These are phyloP conservation scores for Moesziomyces aphidis DNA, from an alignment of 1,284 basidiomycete species.

Conservation along the genomic window DNA sequence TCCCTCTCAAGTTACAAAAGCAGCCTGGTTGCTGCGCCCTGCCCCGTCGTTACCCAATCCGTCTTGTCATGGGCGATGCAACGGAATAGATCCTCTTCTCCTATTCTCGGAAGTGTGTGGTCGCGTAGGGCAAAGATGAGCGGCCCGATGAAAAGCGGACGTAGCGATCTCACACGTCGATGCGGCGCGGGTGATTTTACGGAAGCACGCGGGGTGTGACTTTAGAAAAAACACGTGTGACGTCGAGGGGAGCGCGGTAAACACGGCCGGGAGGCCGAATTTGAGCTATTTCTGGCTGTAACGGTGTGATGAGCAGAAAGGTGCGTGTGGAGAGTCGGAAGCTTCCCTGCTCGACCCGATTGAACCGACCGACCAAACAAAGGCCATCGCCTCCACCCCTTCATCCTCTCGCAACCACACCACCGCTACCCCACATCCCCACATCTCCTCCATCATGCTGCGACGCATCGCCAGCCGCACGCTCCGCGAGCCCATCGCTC, in stretches of 20 bases:
- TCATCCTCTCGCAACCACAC: background rate
- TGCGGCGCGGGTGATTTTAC: background rate
- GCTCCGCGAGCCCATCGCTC: constrained; percentile 35
- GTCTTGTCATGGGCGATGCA: too few species aligned
- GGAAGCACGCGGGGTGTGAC: constrained; percentile 5
- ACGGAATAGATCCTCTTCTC: too few species aligned
- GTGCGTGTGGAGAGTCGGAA: background rate
- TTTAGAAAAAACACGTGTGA: constrained; percentile 15
- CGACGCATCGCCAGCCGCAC: constrained; percentile 51
- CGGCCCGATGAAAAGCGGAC: too few species aligned
- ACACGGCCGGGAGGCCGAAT: constrained; percentile 22
- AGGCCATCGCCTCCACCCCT: background rate
- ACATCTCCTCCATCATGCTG: constrained; percentile 25
- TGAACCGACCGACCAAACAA: background rate
- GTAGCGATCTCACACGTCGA: background rate
- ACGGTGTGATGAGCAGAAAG: background rate
- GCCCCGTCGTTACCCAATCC: background rate
- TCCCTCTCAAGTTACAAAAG: background rate
- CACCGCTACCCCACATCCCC: background rate
- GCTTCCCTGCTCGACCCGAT: background rate
- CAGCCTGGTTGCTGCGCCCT: background rate
- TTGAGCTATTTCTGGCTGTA: background rate
- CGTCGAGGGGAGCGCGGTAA: constrained; percentile 15
- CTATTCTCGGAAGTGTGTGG: background rate
- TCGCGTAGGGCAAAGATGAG: background rate